A percentile compares a stretch with the other conserved stretches of the same genome.
Evolutionary conservation across 495 filamentous ascomycete genomes (phyloP).

Genomic region (Lichenothelia convexa): DNA sequence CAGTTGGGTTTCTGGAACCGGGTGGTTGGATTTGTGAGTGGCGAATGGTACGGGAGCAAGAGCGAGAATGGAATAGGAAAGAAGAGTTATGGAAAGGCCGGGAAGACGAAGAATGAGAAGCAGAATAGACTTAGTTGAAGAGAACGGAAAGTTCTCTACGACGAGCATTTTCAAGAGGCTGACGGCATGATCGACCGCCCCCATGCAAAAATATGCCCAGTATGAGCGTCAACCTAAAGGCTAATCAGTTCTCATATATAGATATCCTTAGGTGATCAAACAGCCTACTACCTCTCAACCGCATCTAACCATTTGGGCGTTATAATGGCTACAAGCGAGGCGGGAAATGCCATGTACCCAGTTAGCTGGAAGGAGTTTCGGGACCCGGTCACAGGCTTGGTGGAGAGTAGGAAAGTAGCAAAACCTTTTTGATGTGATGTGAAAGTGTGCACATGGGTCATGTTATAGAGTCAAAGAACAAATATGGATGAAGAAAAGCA

Average conservation of each 20-base stretch:
- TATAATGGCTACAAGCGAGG: constrained; percentile 80
- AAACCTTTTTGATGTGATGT: constrained; percentile 87
- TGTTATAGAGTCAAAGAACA: too few species aligned
- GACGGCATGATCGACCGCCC: too few species aligned
- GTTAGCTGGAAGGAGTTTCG: constrained; percentile 88
- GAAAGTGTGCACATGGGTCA: too few species aligned
- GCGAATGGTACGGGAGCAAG: too few species aligned
- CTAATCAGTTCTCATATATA: constrained; percentile 13
- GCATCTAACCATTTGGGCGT: constrained; percentile 83
- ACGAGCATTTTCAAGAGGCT: not conserved
- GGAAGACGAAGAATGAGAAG: too few species aligned
- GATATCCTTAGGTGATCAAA: constrained; percentile 84
- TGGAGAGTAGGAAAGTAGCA: constrained; percentile 79
- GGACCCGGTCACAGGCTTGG: constrained; percentile 59
- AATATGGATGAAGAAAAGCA: too few species aligned
- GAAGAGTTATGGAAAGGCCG: too few species aligned
- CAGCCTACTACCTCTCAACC: constrained; percentile 81
- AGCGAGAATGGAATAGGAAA: not conserved
- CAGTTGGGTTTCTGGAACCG: not conserved
- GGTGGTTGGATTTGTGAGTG: too few species aligned
- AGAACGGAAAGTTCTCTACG: too few species aligned
- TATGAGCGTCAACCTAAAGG: too few species aligned
- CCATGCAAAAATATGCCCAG: too few species aligned
- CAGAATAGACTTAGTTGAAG: too few species aligned
- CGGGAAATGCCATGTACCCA: constrained; percentile 75